Conservation (phyloP, 2,329 filamentous ascomycete genomes). For the Xylariaceae sp. region DNA sequence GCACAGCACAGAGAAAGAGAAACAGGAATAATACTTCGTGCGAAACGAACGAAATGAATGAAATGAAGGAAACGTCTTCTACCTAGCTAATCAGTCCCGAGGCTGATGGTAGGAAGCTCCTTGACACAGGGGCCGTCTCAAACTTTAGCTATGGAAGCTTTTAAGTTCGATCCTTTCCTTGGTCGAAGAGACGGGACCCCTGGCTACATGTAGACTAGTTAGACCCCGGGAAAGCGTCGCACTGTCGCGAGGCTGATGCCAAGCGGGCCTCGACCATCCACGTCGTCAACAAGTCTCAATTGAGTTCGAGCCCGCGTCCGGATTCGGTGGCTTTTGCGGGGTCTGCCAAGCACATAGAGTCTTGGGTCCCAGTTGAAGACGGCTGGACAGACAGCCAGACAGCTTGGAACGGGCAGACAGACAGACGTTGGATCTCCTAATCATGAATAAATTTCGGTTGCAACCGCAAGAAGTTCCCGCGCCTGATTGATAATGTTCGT, state of each 20-base stretch:
- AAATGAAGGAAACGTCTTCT: slow-evolving; percentile 14
- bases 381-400: no score
- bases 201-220: slow-evolving; percentile 1
- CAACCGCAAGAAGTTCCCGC: not conserved
- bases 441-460: no score
- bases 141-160: slow-evolving; percentile 6
- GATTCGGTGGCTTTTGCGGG: not conserved
- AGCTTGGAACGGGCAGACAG: no score
- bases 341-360: not conserved
- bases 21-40: no score
- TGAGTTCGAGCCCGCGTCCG: slow-evolving; percentile 3
- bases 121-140: slow-evolving; percentile 37
- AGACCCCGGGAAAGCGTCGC: not conserved
- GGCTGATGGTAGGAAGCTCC: slow-evolving; percentile 30
- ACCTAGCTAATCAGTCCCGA: slow-evolving; percentile 19
- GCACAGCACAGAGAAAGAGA: slow-evolving; percentile 14
- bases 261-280: slow-evolving; percentile 15
- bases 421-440: no score
- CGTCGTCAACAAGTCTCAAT: slow-evolving; percentile 2
- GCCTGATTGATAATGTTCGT: not conserved
- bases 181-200: slow-evolving; percentile 16
- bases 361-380: not conserved
- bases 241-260: slow-evolving; percentile 28
- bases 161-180: slow-evolving; percentile 5
- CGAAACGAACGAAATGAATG: no score